Evolutionary conservation across 2,329 filamentous ascomycete genomes (phyloP).

Genomic region (Tolypocladium endophyticum): DNA sequence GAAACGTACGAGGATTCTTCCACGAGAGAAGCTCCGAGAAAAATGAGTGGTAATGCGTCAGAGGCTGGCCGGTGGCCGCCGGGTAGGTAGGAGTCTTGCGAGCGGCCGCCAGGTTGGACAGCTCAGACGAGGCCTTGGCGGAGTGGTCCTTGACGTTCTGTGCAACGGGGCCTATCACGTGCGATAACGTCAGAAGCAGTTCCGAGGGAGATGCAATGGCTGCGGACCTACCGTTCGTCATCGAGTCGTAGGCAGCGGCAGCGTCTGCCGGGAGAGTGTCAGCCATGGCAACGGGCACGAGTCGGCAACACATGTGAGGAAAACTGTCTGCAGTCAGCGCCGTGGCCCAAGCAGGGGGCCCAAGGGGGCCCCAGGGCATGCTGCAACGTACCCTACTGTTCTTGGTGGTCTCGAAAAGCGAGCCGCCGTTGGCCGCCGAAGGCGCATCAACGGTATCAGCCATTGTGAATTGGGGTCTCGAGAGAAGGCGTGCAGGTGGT

Average conservation of each 20-base stretch:
- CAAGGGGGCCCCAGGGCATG: neutral
- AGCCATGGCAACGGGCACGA: conserved; percentile 12
- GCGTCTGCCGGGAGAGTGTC: conserved; percentile 30
- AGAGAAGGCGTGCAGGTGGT: neutral
- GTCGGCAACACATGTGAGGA: conserved; percentile 1
- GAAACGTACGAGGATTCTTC: conserved; percentile 51
- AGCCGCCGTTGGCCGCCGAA: conserved; percentile 33
- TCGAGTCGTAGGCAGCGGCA: conserved; percentile 34
- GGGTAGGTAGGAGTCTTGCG: conserved; percentile 42
- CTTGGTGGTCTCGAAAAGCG: conserved; percentile 35
- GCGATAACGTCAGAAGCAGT: neutral
- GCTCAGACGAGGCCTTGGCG: conserved; percentile 43
- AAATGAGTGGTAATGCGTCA: conserved; percentile 62
- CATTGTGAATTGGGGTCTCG: conserved; percentile 7
- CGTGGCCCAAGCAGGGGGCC: conserved; percentile 1
- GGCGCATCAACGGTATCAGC: conserved; percentile 19
- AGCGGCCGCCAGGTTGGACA: conserved; percentile 46
- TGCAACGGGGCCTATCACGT: conserved; percentile 41
- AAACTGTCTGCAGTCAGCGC: conserved; percentile 8
- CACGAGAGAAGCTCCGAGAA: conserved; percentile 60
- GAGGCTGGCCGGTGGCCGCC: conserved; percentile 49
- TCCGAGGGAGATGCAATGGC: conserved; percentile 4
- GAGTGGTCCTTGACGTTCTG: conserved; percentile 47
- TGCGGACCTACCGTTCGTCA: conserved; percentile 30
- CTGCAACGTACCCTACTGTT: conserved; percentile 39